A percentile compares a stretch with the other conserved stretches of the same genome.
Evolutionary conservation across 768 basidiomycete genomes (phyloP).

Genomic region (Podaxis pistillaris): DNA sequence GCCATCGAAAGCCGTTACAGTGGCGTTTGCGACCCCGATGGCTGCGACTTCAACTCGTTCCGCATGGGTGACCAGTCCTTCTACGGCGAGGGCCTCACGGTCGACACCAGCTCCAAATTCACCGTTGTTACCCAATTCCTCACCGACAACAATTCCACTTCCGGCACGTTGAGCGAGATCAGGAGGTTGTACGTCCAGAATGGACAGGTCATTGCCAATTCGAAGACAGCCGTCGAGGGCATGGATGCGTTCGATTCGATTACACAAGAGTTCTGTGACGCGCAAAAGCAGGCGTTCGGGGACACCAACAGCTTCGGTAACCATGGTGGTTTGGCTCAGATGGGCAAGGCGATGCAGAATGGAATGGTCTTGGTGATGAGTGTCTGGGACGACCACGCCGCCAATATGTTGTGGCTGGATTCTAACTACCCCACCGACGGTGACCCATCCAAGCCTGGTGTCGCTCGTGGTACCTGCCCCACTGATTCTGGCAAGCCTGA

Average conservation of each 20-base stretch:
- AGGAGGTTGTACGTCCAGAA: slow-evolving; percentile 22
- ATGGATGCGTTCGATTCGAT: slow-evolving; percentile 17
- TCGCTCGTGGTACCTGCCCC: slow-evolving; percentile 38
- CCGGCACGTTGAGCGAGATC: slow-evolving; percentile 21
- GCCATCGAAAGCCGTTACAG: slow-evolving; percentile 16
- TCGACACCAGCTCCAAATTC: slow-evolving; percentile 24
- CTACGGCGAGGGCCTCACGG: slow-evolving; percentile 22
- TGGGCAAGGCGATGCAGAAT: slow-evolving; percentile 2
- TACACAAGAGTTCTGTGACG: slow-evolving; percentile 19
- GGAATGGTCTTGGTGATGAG: slow-evolving; percentile 22
- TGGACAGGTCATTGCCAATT: slow-evolving; percentile 22
- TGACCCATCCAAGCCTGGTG: slow-evolving; percentile 20
- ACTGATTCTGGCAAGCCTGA: slow-evolving; percentile 34
- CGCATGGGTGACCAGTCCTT: slow-evolving; percentile 21
- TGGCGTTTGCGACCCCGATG: slow-evolving; percentile 21
- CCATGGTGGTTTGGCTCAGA: slow-evolving; percentile 3
- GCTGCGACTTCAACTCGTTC: slow-evolving; percentile 24
- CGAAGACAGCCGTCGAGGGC: slow-evolving; percentile 16
- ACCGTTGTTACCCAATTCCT: slow-evolving; percentile 25
- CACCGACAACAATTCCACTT: slow-evolving; percentile 20
- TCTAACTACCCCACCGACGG: slow-evolving; percentile 8
- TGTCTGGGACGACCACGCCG: slow-evolving; percentile 24
- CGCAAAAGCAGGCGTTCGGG: slow-evolving; percentile 18
- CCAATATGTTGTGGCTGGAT: slow-evolving; percentile 12
- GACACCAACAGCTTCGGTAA: slow-evolving; percentile 15